Conservation (phyloP, 2,329 filamentous ascomycete species). For the Stemphylium beticola region DNA sequence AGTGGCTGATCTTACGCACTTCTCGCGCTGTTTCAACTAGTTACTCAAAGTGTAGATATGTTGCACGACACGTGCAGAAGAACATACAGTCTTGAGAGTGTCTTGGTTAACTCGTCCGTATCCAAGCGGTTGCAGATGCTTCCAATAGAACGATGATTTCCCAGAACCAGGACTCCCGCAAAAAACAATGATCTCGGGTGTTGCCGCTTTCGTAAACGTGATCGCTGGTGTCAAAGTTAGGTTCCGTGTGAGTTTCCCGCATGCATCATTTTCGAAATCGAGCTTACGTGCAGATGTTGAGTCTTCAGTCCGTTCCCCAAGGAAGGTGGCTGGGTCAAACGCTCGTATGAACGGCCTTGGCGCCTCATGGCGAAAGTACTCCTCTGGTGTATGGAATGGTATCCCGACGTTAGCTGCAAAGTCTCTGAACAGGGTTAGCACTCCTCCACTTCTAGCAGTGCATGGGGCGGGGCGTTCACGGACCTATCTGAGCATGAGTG, state of each 20-base stretch:
- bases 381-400: slow-evolving; percentile 83
- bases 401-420: slow-evolving; percentile 87
- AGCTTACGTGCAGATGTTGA: slow-evolving; percentile 44
- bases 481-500: slow-evolving; percentile 67
- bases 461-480: slow-evolving; percentile 19
- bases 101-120: slow-evolving; percentile 93
- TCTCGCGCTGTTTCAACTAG: slow-evolving; percentile 59
- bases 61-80: slow-evolving; percentile 34
- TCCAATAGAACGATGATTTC: slow-evolving; percentile 91
- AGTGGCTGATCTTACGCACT: slow-evolving; percentile 73
- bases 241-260: slow-evolving; percentile 8
- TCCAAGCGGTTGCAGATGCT: slow-evolving; percentile 74
- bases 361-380: slow-evolving; percentile 78
- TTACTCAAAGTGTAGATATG: slow-evolving; percentile 39
- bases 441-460: slow-evolving; percentile 10
- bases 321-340: slow-evolving; percentile 69
- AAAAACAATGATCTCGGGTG: slow-evolving; percentile 79
- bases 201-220: slow-evolving; percentile 64
- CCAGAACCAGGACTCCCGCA: slow-evolving; percentile 89
- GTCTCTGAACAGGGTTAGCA: slow-evolving; percentile 55
- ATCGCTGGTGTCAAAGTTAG: slow-evolving; percentile 35
- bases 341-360: slow-evolving; percentile 69
- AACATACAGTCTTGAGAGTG: slow-evolving; percentile 71
- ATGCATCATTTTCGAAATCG: slow-evolving; percentile 25
- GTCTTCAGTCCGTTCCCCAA: slow-evolving; percentile 27